A percentile compares a stretch with the other conserved stretches of the same genome.
These are phyloP conservation scores for Penicillium sp. DNA, from an alignment of 2,329 filamentous ascomycete species.

Conservation along the genomic window DNA sequence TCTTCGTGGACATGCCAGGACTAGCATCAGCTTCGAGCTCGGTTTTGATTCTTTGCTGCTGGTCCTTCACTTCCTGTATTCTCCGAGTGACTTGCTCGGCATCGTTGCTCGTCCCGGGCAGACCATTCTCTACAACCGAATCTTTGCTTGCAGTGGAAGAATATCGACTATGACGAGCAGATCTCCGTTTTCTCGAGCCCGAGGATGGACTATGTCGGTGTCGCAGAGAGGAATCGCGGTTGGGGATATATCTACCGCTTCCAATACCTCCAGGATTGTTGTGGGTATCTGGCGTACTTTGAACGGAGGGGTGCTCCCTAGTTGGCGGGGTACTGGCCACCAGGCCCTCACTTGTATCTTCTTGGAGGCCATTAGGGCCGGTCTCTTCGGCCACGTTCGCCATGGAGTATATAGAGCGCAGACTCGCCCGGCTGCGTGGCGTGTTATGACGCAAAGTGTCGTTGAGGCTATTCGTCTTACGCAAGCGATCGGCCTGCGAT, in stretches of 20 bases:
- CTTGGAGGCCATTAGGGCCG: slow-evolving; percentile 19
- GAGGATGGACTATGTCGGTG: slow-evolving; percentile 50
- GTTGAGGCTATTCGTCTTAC: slow-evolving; percentile 34
- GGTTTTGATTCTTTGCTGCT: slow-evolving; percentile 55
- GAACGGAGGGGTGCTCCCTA: slow-evolving; percentile 38
- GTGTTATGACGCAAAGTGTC: slow-evolving; percentile 34
- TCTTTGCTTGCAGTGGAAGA: slow-evolving; percentile 40
- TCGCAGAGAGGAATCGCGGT: slow-evolving; percentile 66
- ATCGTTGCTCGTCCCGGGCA: slow-evolving; percentile 40
- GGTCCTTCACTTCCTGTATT: slow-evolving; percentile 58
- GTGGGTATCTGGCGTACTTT: slow-evolving; percentile 26
- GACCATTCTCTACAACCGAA: slow-evolving; percentile 39
- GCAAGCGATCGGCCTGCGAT: slow-evolving; percentile 30
- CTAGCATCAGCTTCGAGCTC: slow-evolving; percentile 44
- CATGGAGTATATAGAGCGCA: slow-evolving; percentile 44
- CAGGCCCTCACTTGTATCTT: slow-evolving; percentile 20
- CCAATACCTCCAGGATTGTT: slow-evolving; percentile 39
- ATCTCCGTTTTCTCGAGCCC: slow-evolving; percentile 53
- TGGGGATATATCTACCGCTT: slow-evolving; percentile 59
- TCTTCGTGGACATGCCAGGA: slow-evolving; percentile 24
- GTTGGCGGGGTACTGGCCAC: slow-evolving; percentile 22
- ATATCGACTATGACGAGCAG: slow-evolving; percentile 47
- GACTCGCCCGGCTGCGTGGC: slow-evolving; percentile 37
- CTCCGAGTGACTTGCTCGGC: slow-evolving; percentile 58
- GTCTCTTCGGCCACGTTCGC: slow-evolving; percentile 43